Evolutionary conservation across 2,329 filamentous ascomycete genomes (phyloP).

Genomic region (Fusarium coicis): DNA sequence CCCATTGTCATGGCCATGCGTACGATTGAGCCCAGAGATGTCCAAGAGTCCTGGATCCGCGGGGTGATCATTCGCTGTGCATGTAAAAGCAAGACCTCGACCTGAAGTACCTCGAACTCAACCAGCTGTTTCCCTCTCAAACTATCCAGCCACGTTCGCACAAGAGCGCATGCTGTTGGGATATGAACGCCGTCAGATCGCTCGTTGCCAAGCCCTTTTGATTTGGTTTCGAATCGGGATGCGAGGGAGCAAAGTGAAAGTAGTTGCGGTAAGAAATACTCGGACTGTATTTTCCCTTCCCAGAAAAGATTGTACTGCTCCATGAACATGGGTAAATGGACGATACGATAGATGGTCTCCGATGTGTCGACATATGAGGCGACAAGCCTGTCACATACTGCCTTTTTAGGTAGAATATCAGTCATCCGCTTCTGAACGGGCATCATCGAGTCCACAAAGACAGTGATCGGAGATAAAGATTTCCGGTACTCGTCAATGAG

Average conservation of each 20-base stretch:
- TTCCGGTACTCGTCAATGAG: constrained; percentile 60
- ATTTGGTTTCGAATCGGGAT: constrained; percentile 63
- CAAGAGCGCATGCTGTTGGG: constrained; percentile 65
- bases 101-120: constrained; percentile 64
- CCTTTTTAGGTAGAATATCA: constrained; percentile 63
- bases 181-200: constrained; percentile 66
- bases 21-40: constrained; percentile 64
- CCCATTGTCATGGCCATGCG: constrained; percentile 70
- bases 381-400: constrained; percentile 63
- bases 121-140: constrained; percentile 63
- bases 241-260: constrained; percentile 64
- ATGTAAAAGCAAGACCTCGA: constrained; percentile 64
- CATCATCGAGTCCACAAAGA: constrained; percentile 69
- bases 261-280: constrained; percentile 65
- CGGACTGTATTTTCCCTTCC: constrained; percentile 58
- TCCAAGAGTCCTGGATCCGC: constrained; percentile 63
- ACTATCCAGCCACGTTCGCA: constrained; percentile 64
- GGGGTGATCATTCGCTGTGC: constrained; percentile 64
- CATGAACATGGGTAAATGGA: constrained; percentile 64
- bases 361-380: constrained; percentile 61
- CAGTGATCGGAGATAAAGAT: constrained; percentile 61
- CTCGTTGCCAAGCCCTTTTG: constrained; percentile 62
- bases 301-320: constrained; percentile 64
- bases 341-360: constrained; percentile 64
- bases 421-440: constrained; percentile 67